These are phyloP conservation scores for Pouteria campechiana DNA, from an alignment of 179 eudicot species.

Conservation along the genomic window DNA sequence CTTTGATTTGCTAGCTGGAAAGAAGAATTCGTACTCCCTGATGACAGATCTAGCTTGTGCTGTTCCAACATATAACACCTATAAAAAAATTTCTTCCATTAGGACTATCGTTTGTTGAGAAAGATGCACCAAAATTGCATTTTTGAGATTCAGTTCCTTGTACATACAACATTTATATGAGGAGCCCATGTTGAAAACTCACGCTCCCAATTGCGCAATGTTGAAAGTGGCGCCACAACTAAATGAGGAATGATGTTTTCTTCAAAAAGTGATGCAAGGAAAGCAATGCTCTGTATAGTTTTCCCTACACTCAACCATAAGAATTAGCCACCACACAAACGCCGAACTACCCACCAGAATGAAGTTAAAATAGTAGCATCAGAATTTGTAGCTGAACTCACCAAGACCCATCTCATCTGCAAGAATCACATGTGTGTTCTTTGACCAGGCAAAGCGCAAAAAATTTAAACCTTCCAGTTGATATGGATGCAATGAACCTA, in stretches of 20 bases:
- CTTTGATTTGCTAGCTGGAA: slow-evolving; percentile 45
- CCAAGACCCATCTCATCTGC: slow-evolving; percentile 99
- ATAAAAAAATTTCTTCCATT: too few relatives aligned
- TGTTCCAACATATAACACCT: slow-evolving; percentile 98
- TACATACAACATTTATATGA: slow-evolving; percentile 93
- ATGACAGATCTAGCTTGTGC: slow-evolving; percentile 73
- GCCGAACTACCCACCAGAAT: neutral
- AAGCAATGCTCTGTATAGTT: slow-evolving; percentile 97
- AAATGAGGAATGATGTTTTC: slow-evolving; percentile 62
- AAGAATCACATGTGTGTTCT: slow-evolving; percentile 96
- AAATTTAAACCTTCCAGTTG: slow-evolving; percentile 98
- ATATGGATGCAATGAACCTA: slow-evolving; percentile 92
- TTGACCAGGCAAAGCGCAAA: slow-evolving; percentile 89
- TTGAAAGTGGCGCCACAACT: slow-evolving; percentile 95
- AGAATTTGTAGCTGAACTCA: slow-evolving; percentile 12
- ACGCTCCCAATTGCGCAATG: slow-evolving; percentile 98
- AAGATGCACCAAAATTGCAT: slow-evolving; percentile 1
- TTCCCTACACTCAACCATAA: slow-evolving; percentile 52
- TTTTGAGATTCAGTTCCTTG: neutral
- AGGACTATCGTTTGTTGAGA: slow-evolving; percentile 8
- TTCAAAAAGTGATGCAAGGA: slow-evolving; percentile 73
- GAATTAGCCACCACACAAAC: neutral
- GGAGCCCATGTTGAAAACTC: slow-evolving; percentile 99
- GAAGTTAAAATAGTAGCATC: neutral
- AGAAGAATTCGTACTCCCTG: slow-evolving; percentile 74